Percentiles rank a stretch among this genome's conserved stretches.
These are phyloP conservation scores for Alloteropsis semialata DNA, from an alignment of 176 grass and related monocot genomes.

Conservation along the genomic window DNA sequence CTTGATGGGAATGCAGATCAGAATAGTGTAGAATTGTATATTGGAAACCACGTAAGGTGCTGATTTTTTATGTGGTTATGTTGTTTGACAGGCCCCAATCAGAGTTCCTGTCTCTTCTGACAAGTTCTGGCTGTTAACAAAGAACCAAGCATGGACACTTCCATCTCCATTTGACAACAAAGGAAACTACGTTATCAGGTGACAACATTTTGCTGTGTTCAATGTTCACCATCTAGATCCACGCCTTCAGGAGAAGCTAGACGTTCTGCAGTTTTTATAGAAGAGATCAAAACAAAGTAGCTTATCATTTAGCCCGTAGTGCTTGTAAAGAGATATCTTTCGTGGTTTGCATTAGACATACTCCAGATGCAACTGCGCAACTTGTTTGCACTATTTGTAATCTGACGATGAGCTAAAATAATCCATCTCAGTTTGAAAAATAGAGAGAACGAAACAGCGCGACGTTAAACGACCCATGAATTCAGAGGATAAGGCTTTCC, in stretches of 20 bases:
- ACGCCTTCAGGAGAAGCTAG: neutral
- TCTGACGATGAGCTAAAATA: too few species aligned
- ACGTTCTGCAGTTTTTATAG: too few species aligned
- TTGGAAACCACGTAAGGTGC: neutral
- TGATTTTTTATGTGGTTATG: conserved; percentile 1
- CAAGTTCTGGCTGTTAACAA: conserved; percentile 85
- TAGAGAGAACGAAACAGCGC: too few species aligned
- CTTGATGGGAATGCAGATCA: neutral
- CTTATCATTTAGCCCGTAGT: too few species aligned
- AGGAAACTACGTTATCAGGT: conserved; percentile 95
- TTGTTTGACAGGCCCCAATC: conserved; percentile 63
- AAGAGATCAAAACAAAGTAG: too few species aligned
- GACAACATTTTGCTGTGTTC: neutral
- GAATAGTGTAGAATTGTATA: neutral
- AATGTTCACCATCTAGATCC: neutral
- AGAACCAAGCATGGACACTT: conserved; percentile 66
- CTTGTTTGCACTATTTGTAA: too few species aligned
- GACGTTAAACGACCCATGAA: too few species aligned
- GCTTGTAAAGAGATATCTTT: too few species aligned
- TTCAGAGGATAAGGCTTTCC: neutral
- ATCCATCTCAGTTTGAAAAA: too few species aligned
- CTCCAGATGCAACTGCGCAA: too few species aligned
- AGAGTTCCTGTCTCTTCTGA: conserved; percentile 76
- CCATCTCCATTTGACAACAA: conserved; percentile 88
- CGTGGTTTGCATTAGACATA: too few species aligned